These are phyloP conservation scores for Petasospora rhodanensis DNA, from an alignment of 1,139 yeast species.

Conservation along the genomic window DNA sequence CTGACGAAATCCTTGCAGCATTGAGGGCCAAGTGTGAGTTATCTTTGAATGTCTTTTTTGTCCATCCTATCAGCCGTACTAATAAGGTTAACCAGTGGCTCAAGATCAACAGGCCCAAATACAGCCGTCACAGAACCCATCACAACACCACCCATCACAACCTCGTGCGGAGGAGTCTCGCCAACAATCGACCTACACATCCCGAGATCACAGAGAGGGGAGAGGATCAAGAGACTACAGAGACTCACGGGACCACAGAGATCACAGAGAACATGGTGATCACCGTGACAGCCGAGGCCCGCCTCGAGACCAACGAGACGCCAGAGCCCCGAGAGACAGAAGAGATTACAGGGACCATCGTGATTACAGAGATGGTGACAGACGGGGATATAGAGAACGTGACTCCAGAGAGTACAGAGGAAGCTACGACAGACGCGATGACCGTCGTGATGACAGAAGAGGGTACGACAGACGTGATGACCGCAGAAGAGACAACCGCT, in stretches of 20 bases:
- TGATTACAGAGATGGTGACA: constrained; percentile 8
- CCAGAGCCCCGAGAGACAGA: constrained; percentile 14
- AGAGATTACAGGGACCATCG: constrained; percentile 18
- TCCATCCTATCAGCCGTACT: too few relatives aligned
- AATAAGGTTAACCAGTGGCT: too few relatives aligned
- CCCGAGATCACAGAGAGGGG: constrained; percentile 1
- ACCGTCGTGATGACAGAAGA: constrained; percentile 13
- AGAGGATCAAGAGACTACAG: constrained; percentile 7
- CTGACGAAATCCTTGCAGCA: too few relatives aligned
- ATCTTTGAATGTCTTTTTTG: too few relatives aligned
- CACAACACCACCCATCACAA: too few relatives aligned
- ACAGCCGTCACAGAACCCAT: background rate
- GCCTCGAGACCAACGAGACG: constrained; percentile 12
- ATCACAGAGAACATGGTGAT: too few relatives aligned
- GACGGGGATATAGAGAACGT: constrained; percentile 3
- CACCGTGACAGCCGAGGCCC: too few relatives aligned
- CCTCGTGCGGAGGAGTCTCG: too few relatives aligned
- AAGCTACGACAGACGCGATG: constrained; percentile 1
- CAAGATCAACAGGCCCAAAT: too few relatives aligned
- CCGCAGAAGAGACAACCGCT: constrained; percentile 9
- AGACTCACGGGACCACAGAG: constrained; percentile 10
- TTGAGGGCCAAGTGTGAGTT: too few relatives aligned
- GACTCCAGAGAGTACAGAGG: constrained; percentile 15
- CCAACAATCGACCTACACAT: too few relatives aligned
- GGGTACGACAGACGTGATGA: constrained; percentile 4